Base-by-base conservation (phyloP, 2,329 filamentous ascomycete genomes). In the Fusarium udum region DNA sequence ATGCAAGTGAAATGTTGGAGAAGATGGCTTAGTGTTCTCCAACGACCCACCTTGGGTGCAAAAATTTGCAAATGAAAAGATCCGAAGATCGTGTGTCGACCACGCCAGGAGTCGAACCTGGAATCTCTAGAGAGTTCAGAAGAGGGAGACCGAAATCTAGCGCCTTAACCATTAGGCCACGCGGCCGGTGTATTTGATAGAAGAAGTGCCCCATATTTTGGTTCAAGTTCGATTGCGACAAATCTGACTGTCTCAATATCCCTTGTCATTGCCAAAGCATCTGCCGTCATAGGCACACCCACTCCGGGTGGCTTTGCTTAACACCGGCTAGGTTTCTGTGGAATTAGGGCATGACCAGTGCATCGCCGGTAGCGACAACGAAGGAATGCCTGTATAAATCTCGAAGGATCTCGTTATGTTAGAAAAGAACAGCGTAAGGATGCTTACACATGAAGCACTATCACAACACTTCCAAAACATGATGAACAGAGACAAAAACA, bases 101-200 rank as follows among this genome's bases (percentile, higher is more conserved):
- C 67, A 70, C 67, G 67, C 67, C 67, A 70, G 67, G 67, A 70
- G 61, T 70, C 65, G 67, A 70, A 70, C 67, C 67, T 70, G 67
- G 67, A 70, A 70, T 70, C 67, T 70, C 67, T 70, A 70, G 65
- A 70, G 67, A 22, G 26, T 69, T 69, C 59, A 68, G 64, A 34
- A n/a, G 36, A 46, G 26, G 20, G 28, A 46, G 60, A 70, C 67
- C 67, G 67, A 70, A 70, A 70, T 70, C 65, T 70, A 64, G 65
- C 67, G 67, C 67, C 67, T 70, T 70, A 70, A 60, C 65, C 67
- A 70, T 70, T 70, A 70, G 67, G 67, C 67, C 65, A 70, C 67
- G 67, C 67, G 67, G 67, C 67, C 67, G 28, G 31, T 51, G 20
- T 3, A 7, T 20, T 64, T 18, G 11, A 15, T 22, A 22, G 11